Evolutionary conservation across 1,284 basidiomycete genomes (phyloP).

Genomic region (Cryptococcus sp.): DNA sequence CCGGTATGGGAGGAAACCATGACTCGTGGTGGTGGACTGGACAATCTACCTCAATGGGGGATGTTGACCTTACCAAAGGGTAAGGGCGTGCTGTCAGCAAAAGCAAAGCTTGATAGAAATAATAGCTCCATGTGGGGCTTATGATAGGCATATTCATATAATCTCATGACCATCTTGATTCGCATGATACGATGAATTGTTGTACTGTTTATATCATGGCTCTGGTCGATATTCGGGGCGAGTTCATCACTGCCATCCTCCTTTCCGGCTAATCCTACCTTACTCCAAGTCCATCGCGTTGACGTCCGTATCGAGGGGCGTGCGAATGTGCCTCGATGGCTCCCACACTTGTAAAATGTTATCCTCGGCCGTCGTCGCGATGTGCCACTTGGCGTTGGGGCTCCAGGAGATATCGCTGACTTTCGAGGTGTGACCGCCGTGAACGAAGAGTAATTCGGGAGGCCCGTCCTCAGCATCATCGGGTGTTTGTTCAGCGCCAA

Average conservation of each 20-base stretch:
- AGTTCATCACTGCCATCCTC: no score
- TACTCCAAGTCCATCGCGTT: conserved; percentile 51
- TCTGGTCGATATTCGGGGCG: no score
- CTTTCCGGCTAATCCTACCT: conserved; percentile 1
- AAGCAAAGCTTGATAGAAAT: background rate
- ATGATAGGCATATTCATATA: background rate
- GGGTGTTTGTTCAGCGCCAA: conserved; percentile 93
- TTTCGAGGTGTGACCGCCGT: conserved; percentile 66
- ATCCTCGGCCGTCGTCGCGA: conserved; percentile 57
- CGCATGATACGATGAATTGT: no score
- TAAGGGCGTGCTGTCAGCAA: conserved; percentile 2
- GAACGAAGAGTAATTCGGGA: conserved; percentile 88
- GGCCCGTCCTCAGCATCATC: conserved; percentile 97
- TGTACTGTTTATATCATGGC: no score
- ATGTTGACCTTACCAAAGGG: conserved; percentile 39
- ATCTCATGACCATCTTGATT: background rate
- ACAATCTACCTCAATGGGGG: conserved; percentile 45
- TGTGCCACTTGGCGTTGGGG: conserved; percentile 52
- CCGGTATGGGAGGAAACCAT: conserved; percentile 45
- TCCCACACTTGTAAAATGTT: conserved; percentile 57
- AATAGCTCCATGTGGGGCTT: conserved; percentile 13
- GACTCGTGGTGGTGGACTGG: conserved; percentile 32
- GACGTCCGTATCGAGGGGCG: conserved; percentile 49
- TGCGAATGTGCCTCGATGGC: conserved; percentile 54
- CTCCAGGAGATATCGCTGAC: conserved; percentile 55